Conservation (phyloP, 495 filamentous ascomycete species). For the Podospora australis region DNA sequence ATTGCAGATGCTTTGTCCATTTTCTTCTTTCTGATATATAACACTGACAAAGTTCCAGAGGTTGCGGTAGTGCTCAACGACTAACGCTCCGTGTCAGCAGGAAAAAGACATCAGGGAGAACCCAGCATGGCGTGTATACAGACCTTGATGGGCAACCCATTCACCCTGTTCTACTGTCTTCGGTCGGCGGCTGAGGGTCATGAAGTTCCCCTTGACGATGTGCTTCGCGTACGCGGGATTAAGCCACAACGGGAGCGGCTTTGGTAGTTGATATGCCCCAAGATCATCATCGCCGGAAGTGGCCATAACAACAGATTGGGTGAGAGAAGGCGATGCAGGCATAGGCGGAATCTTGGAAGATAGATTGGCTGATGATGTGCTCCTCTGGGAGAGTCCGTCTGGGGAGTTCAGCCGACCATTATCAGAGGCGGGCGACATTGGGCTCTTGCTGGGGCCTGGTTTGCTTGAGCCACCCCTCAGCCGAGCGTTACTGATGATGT, state of each 20-base stretch:
- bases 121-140: conserved; percentile 9
- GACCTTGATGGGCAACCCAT: conserved; percentile 93
- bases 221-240: conserved; percentile 72
- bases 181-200: conserved; percentile 85
- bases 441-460: conserved; percentile 33
- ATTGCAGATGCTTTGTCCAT: conserved; percentile 73
- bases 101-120: neutral
- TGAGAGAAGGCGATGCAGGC: conserved; percentile 35
- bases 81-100: conserved; percentile 34
- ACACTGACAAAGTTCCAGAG: conserved; percentile 78
- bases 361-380: conserved; percentile 42
- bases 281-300: conserved; percentile 39
- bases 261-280: conserved; percentile 45
- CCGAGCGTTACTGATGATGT: conserved; percentile 37
- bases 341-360: conserved; percentile 49
- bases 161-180: conserved; percentile 85
- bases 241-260: conserved; percentile 32
- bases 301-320: conserved; percentile 28
- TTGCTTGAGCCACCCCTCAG: conserved; percentile 41
- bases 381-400: conserved; percentile 37
- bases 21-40: conserved; percentile 69
- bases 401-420: conserved; percentile 34
- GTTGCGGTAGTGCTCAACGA: conserved; percentile 85
- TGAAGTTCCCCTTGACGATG: conserved; percentile 92
- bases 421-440: conserved; percentile 30